These are phyloP conservation scores for Parsonsia alboflavescens DNA, from an alignment of 257 asterid species.

Conservation along the genomic window DNA sequence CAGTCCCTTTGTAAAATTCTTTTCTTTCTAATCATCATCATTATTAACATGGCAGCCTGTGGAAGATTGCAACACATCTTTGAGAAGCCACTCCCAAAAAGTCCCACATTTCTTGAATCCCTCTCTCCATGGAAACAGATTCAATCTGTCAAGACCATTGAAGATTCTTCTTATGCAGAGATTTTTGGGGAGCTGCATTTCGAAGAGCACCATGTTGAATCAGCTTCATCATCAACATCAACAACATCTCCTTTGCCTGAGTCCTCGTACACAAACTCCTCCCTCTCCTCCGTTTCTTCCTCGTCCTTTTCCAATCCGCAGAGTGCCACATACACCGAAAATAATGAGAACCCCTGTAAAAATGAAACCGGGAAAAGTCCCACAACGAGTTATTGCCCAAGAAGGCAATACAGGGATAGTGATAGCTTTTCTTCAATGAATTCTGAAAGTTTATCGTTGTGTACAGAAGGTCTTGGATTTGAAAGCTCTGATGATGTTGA, in stretches of 20 bases:
- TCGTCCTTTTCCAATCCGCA: slow-evolving; percentile 6
- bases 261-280: neutral
- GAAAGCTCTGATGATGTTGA: slow-evolving; percentile 65
- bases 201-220: slow-evolving; percentile 25
- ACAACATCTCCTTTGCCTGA: slow-evolving; percentile 15
- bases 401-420: slow-evolving; percentile 32
- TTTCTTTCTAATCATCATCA: too few species aligned
- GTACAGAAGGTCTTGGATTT: slow-evolving; percentile 77
- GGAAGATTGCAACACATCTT: slow-evolving; percentile 73
- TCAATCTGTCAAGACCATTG: slow-evolving; percentile 30
- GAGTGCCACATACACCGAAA: slow-evolving; percentile 5
- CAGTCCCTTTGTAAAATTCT: too few species aligned
- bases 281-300: neutral
- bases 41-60: slow-evolving; percentile 59
- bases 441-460: slow-evolving; percentile 50
- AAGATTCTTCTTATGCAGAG: slow-evolving; percentile 41
- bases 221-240: neutral
- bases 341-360: neutral
- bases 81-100: slow-evolving; percentile 63
- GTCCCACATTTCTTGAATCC: slow-evolving; percentile 51
- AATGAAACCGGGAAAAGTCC: slow-evolving; percentile 19
- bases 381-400: slow-evolving; percentile 14
- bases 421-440: slow-evolving; percentile 51
- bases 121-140: slow-evolving; percentile 59
- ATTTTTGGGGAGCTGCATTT: slow-evolving; percentile 46